Percentiles rank a stretch among this genome's conserved stretches.
These are phyloP conservation scores for Alopecurus myosuroides DNA, from an alignment of 176 grass and related monocot species.

Conservation along the genomic window DNA sequence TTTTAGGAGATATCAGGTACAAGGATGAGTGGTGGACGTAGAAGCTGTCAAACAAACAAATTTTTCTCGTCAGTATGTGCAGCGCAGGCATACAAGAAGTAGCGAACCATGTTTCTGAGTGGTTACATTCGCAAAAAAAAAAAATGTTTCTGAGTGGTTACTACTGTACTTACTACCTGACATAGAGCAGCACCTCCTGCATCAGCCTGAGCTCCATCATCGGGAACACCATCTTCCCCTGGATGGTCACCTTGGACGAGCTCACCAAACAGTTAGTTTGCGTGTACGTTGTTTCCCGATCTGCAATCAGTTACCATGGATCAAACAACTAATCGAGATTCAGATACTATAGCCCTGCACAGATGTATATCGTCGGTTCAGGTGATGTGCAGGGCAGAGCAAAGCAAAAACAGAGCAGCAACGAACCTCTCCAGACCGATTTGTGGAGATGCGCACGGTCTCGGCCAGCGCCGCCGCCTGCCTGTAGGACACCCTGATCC, in stretches of 20 bases:
- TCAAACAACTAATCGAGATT: neutral
- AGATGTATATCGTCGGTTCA: neutral
- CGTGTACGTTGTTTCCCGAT: too few relatives aligned
- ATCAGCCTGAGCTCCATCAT: slow-evolving; percentile 55
- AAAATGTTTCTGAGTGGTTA: neutral
- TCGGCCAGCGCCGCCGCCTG: slow-evolving; percentile 39
- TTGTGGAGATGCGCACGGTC: slow-evolving; percentile 93
- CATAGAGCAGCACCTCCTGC: slow-evolving; percentile 69
- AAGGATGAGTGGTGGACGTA: slow-evolving; percentile 66
- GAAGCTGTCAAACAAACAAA: slow-evolving; percentile 38
- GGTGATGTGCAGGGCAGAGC: neutral
- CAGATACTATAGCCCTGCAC: neutral
- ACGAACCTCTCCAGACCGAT: slow-evolving; percentile 66
- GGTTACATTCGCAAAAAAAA: too few relatives aligned
- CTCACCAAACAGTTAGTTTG: too few relatives aligned
- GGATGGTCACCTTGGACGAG: slow-evolving; percentile 74
- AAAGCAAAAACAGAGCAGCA: neutral
- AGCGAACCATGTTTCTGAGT: neutral
- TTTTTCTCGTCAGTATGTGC: neutral
- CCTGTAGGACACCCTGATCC: slow-evolving; percentile 38
- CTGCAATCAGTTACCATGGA: slow-evolving; percentile 17
- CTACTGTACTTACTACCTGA: slow-evolving; percentile 73
- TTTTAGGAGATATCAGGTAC: slow-evolving; percentile 15
- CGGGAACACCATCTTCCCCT: slow-evolving; percentile 44
- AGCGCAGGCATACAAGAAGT: neutral